Evolutionary conservation across 495 filamentous ascomycete genomes (phyloP), one percentile per base, ranked within the genome.

Genomic region (Friedmanniomyces simplex): DNA sequence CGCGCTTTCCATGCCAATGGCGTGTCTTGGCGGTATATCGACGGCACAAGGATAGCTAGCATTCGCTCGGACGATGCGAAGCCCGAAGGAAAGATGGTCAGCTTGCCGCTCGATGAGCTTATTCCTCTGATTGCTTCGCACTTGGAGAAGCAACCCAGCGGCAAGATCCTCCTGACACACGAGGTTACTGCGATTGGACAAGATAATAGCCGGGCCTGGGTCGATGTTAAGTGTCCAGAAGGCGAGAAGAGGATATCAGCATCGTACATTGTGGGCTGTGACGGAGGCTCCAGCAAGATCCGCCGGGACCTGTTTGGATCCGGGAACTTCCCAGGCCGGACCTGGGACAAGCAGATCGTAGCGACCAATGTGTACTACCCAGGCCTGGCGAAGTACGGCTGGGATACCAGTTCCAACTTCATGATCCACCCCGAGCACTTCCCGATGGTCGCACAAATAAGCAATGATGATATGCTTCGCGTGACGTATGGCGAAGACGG

Each of bases 391-490:
- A 75, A 77, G 53, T 79, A 72, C 54, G 73, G 73, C 58, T 72
- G 72, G 64, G 30, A 57, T 2, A 60, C 43, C 77, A 82, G 32
- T 55, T 69, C 73, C 28, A 81, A 80, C 64, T 82, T 81, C 59
- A 76, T 81, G 58, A 65, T 83, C 16, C 71, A 81, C 46, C 79
- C 77, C 0, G 73, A 79, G 13, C 69, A 82, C 61, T 81, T 76
- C 54, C 79, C 77, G 68, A 81, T 84, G 77, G 77, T 75, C 11
- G 79, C 79, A 11, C 72, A 69, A 45, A 77, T 84, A 57, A 77
- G 74, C 8, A 63, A 69, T 14, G 79, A 84, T 59, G 77, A 76
- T 18, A 65, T 84, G 39, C 79, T 77, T 64, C 73, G 81, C 3
- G 74, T 82, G 41, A 77, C 81, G 2, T 84, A 84, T 64, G 78